Evolutionary conservation across 2,329 filamentous ascomycete species (phyloP).

Genomic region (Scedosporium apiospermum): DNA sequence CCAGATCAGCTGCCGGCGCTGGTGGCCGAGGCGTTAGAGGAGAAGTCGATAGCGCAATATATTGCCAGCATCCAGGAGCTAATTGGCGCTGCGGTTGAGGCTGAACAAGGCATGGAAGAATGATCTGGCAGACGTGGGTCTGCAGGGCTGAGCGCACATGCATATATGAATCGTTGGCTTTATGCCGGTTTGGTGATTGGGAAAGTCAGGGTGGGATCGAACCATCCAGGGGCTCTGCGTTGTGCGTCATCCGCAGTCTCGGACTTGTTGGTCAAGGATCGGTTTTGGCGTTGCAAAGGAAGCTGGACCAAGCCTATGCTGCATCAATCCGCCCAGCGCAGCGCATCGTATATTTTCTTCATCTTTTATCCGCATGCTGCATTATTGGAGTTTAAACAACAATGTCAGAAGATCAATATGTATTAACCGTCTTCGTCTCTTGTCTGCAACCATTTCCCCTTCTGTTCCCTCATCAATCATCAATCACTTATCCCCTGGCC

Average conservation of each 20-base stretch:
- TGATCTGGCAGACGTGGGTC: background rate
- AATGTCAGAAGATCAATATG: no score
- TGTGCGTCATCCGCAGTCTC: no score
- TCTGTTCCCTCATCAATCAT: background rate
- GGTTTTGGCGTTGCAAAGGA: no score
- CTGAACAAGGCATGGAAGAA: background rate
- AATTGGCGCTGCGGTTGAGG: background rate
- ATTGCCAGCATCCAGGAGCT: background rate
- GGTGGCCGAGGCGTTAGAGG: background rate
- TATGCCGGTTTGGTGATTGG: background rate
- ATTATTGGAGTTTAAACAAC: no score
- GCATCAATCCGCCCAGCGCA: no score
- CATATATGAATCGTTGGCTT: background rate
- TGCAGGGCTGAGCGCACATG: background rate
- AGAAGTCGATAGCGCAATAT: background rate
- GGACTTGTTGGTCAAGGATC: no score
- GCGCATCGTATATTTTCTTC: no score
- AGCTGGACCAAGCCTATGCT: no score
- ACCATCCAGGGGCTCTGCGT: no score
- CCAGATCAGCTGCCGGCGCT: background rate
- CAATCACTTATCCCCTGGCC: background rate
- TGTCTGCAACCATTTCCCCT: background rate
- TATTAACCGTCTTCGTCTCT: no score
- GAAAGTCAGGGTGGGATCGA: no score
- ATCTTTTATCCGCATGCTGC: no score